These are phyloP conservation scores for Nannochloris sp. DNA, from an alignment of 139 green algal genomes.

Conservation along the genomic window DNA sequence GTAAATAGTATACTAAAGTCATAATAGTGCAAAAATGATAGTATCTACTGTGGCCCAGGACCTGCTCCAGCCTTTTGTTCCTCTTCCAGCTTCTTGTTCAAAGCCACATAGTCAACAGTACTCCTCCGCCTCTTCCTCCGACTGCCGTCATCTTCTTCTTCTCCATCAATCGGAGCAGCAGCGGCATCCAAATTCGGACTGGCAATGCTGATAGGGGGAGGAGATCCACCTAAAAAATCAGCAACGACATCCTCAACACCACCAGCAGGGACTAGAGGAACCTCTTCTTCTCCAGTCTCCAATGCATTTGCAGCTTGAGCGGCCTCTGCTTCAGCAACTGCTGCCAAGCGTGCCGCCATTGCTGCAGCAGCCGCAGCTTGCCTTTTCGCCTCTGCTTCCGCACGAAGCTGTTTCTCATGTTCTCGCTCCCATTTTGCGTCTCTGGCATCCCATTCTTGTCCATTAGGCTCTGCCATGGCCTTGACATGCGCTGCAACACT, in stretches of 20 bases:
- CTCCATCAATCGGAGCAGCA: background rate
- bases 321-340: background rate
- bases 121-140: slow-evolving; percentile 42
- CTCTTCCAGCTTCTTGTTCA: slow-evolving; percentile 62
- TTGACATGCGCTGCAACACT: slow-evolving; percentile 78
- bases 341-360: background rate
- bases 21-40: too few species aligned
- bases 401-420: slow-evolving; percentile 26
- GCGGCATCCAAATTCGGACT: background rate
- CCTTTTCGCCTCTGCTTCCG: slow-evolving; percentile 16
- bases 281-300: background rate
- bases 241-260: background rate
- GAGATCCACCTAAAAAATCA: background rate
- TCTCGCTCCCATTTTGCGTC: slow-evolving; percentile 39
- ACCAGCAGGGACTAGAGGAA: background rate
- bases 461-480: slow-evolving; percentile 48
- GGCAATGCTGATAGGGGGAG: background rate
- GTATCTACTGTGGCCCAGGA: too few species aligned
- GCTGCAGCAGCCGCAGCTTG: background rate
- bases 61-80: slow-evolving; percentile 17
- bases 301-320: background rate
- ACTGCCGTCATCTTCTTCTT: slow-evolving; percentile 12
- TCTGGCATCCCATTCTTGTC: slow-evolving; percentile 25
- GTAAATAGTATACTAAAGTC: too few species aligned
- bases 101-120: slow-evolving; percentile 61